Conservation (phyloP, 495 filamentous ascomycete species). For the Lichina pygmaea region DNA sequence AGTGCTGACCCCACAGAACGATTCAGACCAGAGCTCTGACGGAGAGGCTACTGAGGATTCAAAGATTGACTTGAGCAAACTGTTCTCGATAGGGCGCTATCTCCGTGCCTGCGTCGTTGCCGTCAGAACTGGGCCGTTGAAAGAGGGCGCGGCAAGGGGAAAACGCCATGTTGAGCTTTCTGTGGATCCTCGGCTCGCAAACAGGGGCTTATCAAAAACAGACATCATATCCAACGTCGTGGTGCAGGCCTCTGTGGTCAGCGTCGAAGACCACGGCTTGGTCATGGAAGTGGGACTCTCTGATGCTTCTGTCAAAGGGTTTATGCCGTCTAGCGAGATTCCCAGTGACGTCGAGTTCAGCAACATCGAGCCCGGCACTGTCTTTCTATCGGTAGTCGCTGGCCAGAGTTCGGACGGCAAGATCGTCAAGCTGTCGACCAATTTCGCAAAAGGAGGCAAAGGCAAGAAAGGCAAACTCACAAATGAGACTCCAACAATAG, state of each 20-base stretch:
- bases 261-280: conserved; percentile 83
- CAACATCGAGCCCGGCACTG: conserved; percentile 47
- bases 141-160: conserved; percentile 22
- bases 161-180: conserved; percentile 69
- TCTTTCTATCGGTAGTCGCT: conserved; percentile 58
- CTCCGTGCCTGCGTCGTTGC: conserved; percentile 64
- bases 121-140: conserved; percentile 27
- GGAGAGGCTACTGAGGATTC: conserved; percentile 26
- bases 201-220: conserved; percentile 38
- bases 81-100: conserved; percentile 73
- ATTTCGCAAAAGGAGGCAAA: conserved; percentile 33
- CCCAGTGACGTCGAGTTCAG: conserved; percentile 27
- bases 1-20: conserved; percentile 15
- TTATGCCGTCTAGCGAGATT: conserved; percentile 73
- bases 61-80: conserved; percentile 35
- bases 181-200: conserved; percentile 45
- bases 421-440: conserved; percentile 63
- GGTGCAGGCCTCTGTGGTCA: conserved; percentile 65
- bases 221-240: conserved; percentile 45
- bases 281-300: conserved; percentile 75
- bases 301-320: conserved; percentile 39
- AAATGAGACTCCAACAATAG: conserved; percentile 54
- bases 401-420: conserved; percentile 52
- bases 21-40: conserved; percentile 17
- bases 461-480: conserved; percentile 45